Conservation (phyloP, 495 filamentous ascomycete species). For the Polyplosphaeria fusca region DNA sequence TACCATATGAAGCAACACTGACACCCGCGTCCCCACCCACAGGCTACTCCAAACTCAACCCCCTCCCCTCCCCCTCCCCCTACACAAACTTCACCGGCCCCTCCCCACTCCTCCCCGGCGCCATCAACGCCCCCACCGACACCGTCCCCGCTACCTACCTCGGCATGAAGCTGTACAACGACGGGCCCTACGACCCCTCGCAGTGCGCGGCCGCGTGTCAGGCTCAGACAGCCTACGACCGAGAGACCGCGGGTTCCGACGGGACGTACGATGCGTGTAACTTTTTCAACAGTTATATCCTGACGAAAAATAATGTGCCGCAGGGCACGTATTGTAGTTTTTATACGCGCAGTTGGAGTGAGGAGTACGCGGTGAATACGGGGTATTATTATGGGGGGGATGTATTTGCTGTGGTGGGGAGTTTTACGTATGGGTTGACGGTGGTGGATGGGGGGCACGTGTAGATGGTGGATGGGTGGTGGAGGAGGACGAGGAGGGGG, state of each 20-base stretch:
- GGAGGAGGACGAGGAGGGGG: too few species aligned
- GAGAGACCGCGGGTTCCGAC: conserved; percentile 20
- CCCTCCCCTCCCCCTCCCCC: conserved; percentile 21
- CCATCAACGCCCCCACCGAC: conserved; percentile 44
- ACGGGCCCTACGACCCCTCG: conserved; percentile 41
- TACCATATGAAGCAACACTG: not conserved
- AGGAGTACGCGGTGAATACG: conserved; percentile 31
- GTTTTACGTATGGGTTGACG: conserved; percentile 1
- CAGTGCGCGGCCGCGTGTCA: conserved; percentile 45
- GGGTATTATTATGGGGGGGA: conserved; percentile 15
- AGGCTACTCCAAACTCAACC: conserved; percentile 15
- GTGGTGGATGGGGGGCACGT: not conserved
- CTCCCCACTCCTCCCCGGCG: conserved; percentile 23
- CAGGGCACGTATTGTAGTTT: conserved; percentile 36
- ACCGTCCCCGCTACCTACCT: conserved; percentile 40
- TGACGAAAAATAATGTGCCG: conserved; percentile 42
- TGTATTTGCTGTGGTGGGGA: not conserved
- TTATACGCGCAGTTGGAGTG: conserved; percentile 33
- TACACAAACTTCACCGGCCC: conserved; percentile 37
- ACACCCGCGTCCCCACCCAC: not conserved
- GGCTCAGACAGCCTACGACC: conserved; percentile 43
- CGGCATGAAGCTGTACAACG: conserved; percentile 44
- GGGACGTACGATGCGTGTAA: conserved; percentile 34
- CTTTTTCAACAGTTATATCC: conserved; percentile 52
- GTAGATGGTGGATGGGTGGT: not conserved